A percentile compares a stretch with the other conserved stretches of the same genome.
Conservation (phyloP, 2,329 filamentous ascomycete species). For the Podosphaera aphanis region DNA sequence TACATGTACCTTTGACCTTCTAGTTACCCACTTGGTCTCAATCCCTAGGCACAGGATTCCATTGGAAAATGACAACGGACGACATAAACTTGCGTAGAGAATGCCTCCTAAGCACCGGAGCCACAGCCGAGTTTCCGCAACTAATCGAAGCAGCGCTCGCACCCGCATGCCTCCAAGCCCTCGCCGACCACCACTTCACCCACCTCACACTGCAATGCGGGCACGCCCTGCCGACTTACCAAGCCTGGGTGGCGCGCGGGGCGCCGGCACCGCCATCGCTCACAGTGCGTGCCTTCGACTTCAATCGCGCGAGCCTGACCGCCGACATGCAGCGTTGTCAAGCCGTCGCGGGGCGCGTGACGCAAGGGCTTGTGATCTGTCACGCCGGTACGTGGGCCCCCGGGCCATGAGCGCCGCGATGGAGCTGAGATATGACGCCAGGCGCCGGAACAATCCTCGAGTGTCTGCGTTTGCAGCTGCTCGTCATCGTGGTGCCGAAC, state of each 20-base stretch:
- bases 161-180: conserved; percentile 34
- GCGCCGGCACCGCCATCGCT: too few relatives aligned
- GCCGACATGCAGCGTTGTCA: conserved; percentile 23
- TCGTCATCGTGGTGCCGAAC: conserved; percentile 81
- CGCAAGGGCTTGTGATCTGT: conserved; percentile 55
- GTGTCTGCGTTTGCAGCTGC: conserved; percentile 47
- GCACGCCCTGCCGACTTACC: conserved; percentile 34
- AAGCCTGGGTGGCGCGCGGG: conserved; percentile 11
- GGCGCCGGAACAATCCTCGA: conserved; percentile 80
- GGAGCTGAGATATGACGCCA: too few relatives aligned
- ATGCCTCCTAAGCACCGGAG: conserved; percentile 79
- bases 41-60: too few relatives aligned
- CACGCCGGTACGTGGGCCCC: conserved; percentile 59
- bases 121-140: conserved; percentile 59
- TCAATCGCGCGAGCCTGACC: conserved; percentile 34
- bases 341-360: conserved; percentile 22
- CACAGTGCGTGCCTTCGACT: conserved; percentile 37
- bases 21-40: too few relatives aligned
- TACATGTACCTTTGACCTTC: too few relatives aligned
- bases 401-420: too few relatives aligned
- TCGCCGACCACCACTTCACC: conserved; percentile 39
- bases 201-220: conserved; percentile 65
- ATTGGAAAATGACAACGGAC: too few relatives aligned
- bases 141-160: conserved; percentile 45
- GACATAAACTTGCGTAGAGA: conserved; percentile 5